These are phyloP conservation scores for Raphanus sativus DNA, from an alignment of 345 rosid genomes.

Conservation along the genomic window DNA sequence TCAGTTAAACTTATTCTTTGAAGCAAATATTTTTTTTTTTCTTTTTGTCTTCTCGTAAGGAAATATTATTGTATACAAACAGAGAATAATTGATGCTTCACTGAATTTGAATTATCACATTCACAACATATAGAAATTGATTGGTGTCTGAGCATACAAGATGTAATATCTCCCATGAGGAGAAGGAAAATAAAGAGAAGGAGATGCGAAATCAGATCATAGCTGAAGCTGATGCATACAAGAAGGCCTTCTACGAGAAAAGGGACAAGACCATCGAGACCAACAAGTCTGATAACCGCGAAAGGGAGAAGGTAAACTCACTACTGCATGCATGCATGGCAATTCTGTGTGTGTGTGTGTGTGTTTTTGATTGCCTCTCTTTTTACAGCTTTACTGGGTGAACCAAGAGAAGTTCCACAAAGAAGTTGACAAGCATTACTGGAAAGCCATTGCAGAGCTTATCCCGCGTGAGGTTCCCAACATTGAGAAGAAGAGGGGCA, in stretches of 20 bases:
- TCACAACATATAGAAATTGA: constrained; percentile 46
- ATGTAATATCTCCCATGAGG: constrained; percentile 49
- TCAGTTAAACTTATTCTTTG: constrained; percentile 5
- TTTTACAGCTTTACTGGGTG: constrained; percentile 62
- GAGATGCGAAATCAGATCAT: constrained; percentile 89
- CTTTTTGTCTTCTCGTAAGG: background rate
- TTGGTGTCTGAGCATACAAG: background rate
- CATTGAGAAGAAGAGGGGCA: constrained; percentile 82
- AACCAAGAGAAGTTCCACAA: constrained; percentile 95
- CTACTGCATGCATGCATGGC: no score
- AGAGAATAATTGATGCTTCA: constrained; percentile 15
- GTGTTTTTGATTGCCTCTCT: background rate
- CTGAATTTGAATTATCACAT: constrained; percentile 31
- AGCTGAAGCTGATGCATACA: constrained; percentile 80
- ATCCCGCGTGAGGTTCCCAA: constrained; percentile 89
- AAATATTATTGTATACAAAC: background rate
- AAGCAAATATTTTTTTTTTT: background rate
- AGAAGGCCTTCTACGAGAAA: constrained; percentile 77
- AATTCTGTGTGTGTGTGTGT: no score
- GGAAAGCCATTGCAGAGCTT: constrained; percentile 92
- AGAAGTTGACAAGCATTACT: constrained; percentile 83
- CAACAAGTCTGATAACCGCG: constrained; percentile 77
- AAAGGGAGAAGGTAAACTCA: constrained; percentile 82
- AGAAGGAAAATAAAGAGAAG: constrained; percentile 92
- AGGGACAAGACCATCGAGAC: constrained; percentile 64